A percentile compares a stretch with the other conserved stretches of the same genome.
phyloP scores from a whole-genome alignment of 768 basidiomycete species.

The Clitopilus passeckerianus region DNA sequence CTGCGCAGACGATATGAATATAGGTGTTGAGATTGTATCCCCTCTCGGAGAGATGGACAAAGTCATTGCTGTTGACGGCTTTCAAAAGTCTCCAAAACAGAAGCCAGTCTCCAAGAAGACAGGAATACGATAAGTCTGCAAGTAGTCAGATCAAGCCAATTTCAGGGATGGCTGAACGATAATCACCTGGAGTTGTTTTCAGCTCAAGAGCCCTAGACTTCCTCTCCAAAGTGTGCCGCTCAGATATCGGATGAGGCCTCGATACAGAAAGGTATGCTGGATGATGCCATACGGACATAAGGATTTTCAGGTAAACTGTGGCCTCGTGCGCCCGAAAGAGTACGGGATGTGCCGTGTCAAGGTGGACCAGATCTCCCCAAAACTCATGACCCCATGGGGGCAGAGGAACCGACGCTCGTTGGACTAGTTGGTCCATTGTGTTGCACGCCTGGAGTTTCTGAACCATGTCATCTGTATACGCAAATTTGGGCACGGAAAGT shows the following conservation, averaged over 20 bases:
- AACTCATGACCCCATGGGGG: conserved; percentile 8
- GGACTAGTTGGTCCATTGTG: conserved; percentile 7
- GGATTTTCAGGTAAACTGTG: conserved; percentile 4
- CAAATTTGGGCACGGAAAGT: conserved; percentile 6
- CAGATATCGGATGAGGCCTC: conserved; percentile 8
- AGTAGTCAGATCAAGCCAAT: not conserved
- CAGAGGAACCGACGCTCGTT: conserved; percentile 7
- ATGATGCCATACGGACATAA: conserved; percentile 13
- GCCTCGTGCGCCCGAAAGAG: not conserved
- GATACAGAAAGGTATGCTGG: conserved; percentile 4
- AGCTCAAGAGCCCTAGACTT: not conserved
- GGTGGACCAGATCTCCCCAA: conserved; percentile 6
- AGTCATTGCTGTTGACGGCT: not conserved
- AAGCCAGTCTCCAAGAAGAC: conserved; percentile 11
- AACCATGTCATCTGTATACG: conserved; percentile 6
- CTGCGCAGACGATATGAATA: conserved; percentile 7
- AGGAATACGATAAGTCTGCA: not conserved
- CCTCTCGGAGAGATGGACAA: not conserved
- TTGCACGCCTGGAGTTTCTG: conserved; percentile 6
- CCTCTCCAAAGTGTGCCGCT: conserved; percentile 1
- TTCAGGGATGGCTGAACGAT: not conserved
- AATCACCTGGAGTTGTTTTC: not conserved
- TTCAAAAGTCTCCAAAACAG: conserved; percentile 10
- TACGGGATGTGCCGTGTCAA: conserved; percentile 3
- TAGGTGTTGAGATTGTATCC: conserved; percentile 10